These are phyloP conservation scores for Solanum sparsipilum DNA, from an alignment of 257 asterid genomes.

Conservation along the genomic window DNA sequence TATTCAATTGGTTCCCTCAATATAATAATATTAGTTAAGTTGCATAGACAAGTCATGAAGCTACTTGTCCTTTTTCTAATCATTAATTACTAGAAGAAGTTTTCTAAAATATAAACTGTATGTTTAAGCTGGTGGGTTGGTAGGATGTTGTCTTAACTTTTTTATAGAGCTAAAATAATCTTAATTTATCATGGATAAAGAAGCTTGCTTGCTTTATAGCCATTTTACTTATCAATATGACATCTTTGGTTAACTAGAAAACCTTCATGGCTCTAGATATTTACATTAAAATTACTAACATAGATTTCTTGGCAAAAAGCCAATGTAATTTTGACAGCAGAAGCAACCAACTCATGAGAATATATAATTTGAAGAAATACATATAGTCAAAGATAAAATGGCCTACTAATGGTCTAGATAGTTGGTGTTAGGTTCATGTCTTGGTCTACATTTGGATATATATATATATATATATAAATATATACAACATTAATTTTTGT, in stretches of 20 bases:
- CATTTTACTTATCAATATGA: background rate
- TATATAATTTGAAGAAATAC: background rate
- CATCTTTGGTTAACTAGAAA: background rate
- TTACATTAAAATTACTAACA: background rate
- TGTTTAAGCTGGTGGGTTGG: background rate
- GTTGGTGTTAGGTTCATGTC: conserved; percentile 12
- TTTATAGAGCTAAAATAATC: conserved; percentile 7
- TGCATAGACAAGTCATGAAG: background rate
- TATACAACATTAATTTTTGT: background rate
- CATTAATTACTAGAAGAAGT: background rate
- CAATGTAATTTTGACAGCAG: background rate
- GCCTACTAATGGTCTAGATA: conserved; percentile 1
- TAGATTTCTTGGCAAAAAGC: background rate
- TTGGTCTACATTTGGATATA: background rate
- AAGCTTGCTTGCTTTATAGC: background rate
- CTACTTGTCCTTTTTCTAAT: background rate
- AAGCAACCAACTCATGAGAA: background rate
- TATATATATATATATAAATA: too few relatives aligned
- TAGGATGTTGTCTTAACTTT: background rate
- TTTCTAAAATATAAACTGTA: background rate
- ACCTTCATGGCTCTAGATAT: background rate
- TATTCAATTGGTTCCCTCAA: background rate
- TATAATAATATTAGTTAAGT: background rate
- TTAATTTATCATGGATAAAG: background rate
- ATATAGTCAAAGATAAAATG: conserved; percentile 1